Percentiles rank a stretch among this genome's conserved stretches.
These are phyloP conservation scores for Penicillium bovifimosum DNA, from an alignment of 495 filamentous ascomycete genomes.

Conservation along the genomic window DNA sequence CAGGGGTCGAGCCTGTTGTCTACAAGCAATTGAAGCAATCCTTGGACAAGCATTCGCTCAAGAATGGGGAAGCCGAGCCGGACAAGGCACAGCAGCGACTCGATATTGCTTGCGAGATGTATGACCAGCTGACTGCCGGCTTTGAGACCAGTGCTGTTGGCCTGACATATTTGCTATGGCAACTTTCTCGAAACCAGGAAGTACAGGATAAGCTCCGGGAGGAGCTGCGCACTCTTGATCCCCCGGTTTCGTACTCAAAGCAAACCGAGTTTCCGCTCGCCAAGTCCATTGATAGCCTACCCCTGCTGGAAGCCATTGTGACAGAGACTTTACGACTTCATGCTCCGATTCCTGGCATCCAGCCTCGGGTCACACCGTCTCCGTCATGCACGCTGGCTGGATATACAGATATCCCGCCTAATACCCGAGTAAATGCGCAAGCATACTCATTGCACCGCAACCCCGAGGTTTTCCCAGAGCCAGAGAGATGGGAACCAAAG, in stretches of 20 bases:
- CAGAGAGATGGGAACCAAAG: conserved; percentile 55
- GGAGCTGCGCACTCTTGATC: conserved; percentile 54
- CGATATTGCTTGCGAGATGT: conserved; percentile 62
- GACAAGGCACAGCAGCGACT: conserved; percentile 31
- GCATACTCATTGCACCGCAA: conserved; percentile 70
- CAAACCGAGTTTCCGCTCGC: conserved; percentile 43
- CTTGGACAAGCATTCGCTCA: conserved; percentile 31
- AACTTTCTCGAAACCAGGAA: conserved; percentile 53
- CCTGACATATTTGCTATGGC: conserved; percentile 65
- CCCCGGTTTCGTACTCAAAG: conserved; percentile 24
- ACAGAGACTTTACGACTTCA: conserved; percentile 72
- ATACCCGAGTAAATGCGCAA: conserved; percentile 63
- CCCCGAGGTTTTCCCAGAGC: conserved; percentile 51
- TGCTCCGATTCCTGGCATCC: conserved; percentile 67
- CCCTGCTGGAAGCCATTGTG: conserved; percentile 66
- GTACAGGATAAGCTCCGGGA: conserved; percentile 54
- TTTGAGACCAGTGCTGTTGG: conserved; percentile 73
- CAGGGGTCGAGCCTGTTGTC: conserved; percentile 35
- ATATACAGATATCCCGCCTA: conserved; percentile 52
- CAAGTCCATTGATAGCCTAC: conserved; percentile 63
- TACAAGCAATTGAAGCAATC: conserved; percentile 44
- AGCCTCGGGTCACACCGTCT: conserved; percentile 66
- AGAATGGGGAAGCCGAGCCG: conserved; percentile 18
- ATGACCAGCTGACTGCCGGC: conserved; percentile 72
- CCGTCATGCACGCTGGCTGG: conserved; percentile 47